These are phyloP conservation scores for Scheffersomyces stambukii DNA, from an alignment of 1,139 yeast genomes.

Conservation along the genomic window DNA sequence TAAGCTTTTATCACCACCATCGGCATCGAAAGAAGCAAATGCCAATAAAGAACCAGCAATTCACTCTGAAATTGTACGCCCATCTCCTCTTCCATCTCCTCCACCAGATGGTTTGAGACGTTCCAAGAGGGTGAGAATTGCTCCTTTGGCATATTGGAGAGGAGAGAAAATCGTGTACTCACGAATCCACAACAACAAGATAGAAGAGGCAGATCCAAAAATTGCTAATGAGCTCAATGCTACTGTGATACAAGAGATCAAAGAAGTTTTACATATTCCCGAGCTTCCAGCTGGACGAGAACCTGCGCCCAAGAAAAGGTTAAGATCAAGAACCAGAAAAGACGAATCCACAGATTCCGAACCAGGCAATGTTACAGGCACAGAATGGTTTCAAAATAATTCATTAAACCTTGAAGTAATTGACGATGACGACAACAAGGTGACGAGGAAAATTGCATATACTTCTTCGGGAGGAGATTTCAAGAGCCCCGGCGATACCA, in stretches of 20 bases:
- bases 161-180: conserved; percentile 73
- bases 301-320: too few relatives aligned
- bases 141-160: conserved; percentile 83
- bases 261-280: conserved; percentile 52
- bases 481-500: conserved; percentile 30
- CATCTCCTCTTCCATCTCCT: conserved; percentile 44
- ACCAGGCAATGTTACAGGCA: conserved; percentile 42
- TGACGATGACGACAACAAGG: conserved; percentile 37
- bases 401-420: conserved; percentile 47
- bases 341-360: too few relatives aligned
- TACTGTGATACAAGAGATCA: conserved; percentile 54
- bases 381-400: conserved; percentile 55
- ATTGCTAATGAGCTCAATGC: conserved; percentile 30
- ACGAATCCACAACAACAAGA: conserved; percentile 31
- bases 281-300: too few relatives aligned
- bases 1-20: conserved; percentile 4
- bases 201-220: conserved; percentile 33
- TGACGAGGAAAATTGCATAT: conserved; percentile 58
- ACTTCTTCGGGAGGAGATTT: conserved; percentile 58
- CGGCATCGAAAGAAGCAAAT: conserved; percentile 4
- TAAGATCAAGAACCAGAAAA: conserved; percentile 36
- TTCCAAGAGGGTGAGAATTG: conserved; percentile 62
- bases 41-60: conserved; percentile 1
- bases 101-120: conserved; percentile 44
- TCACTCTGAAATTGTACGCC: conserved; percentile 1